A percentile compares a stretch with the other conserved stretches of the same genome.
Conservation (phyloP, 2,329 filamentous ascomycete genomes). For the Alternaria ethzedia region DNA sequence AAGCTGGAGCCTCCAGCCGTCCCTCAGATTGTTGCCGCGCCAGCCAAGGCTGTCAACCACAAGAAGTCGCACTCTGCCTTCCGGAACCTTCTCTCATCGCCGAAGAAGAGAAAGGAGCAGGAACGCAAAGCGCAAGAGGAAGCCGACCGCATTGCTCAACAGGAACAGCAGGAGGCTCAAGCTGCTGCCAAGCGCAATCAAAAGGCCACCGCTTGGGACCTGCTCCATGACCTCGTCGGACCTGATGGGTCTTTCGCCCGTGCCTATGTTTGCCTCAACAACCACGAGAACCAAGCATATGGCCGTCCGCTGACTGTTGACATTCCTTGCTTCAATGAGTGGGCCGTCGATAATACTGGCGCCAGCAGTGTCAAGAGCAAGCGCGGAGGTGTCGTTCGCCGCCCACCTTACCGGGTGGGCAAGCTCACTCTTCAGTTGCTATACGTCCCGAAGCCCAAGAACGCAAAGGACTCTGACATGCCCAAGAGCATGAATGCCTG, state of each 20-base stretch:
- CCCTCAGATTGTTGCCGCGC: slow-evolving; percentile 49
- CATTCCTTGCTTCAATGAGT: slow-evolving; percentile 97
- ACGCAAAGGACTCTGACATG: slow-evolving; percentile 90
- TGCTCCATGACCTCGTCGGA: slow-evolving; percentile 84
- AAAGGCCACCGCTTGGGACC: slow-evolving; percentile 80
- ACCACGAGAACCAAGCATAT: slow-evolving; percentile 87
- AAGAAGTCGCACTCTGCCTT: slow-evolving; percentile 80
- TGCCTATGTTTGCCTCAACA: slow-evolving; percentile 90
- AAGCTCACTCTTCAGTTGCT: slow-evolving; percentile 93
- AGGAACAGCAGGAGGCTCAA: slow-evolving; percentile 50
- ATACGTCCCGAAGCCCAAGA: slow-evolving; percentile 92
- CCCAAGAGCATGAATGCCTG: slow-evolving; percentile 99
- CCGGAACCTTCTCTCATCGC: slow-evolving; percentile 82
- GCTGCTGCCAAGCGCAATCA: slow-evolving; percentile 61
- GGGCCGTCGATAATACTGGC: slow-evolving; percentile 83
- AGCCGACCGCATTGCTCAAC: slow-evolving; percentile 69
- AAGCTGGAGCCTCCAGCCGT: slow-evolving; percentile 81
- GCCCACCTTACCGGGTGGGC: slow-evolving; percentile 94
- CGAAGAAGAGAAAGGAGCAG: slow-evolving; percentile 95
- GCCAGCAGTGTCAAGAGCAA: slow-evolving; percentile 95
- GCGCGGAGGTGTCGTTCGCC: slow-evolving; percentile 73
- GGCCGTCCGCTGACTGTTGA: slow-evolving; percentile 88
- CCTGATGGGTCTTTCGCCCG: slow-evolving; percentile 93
- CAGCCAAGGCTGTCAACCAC: slow-evolving; percentile 70
- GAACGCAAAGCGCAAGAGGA: slow-evolving; percentile 85